Evolutionary conservation across 371 early-diverging fungal species (phyloP).

Genomic region (Syncephalastrum racemosum): DNA sequence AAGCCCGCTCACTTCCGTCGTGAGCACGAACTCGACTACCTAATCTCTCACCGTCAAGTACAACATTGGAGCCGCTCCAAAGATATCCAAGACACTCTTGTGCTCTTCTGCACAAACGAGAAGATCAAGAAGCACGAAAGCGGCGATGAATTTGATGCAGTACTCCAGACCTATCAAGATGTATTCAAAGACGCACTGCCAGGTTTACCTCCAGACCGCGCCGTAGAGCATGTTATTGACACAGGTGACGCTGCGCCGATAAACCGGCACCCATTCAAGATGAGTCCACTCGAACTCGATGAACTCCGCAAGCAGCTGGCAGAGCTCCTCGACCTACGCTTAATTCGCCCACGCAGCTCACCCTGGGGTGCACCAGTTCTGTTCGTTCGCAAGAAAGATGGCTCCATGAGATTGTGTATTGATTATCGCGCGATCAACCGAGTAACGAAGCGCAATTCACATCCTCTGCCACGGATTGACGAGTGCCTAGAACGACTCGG

Average conservation of each 20-base stretch:
- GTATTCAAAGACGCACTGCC: constrained; percentile 7
- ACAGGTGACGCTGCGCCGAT: constrained; percentile 9
- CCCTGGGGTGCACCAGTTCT: too few species aligned
- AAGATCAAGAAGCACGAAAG: too few species aligned
- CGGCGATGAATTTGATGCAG: too few species aligned
- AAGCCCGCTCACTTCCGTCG: background rate
- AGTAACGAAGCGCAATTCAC: constrained; percentile 40
- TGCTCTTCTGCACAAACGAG: too few species aligned
- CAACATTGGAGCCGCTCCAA: background rate
- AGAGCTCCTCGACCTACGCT: constrained; percentile 17
- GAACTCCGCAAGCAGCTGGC: constrained; percentile 34
- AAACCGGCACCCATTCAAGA: constrained; percentile 19
- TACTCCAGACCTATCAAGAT: background rate
- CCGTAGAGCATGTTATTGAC: constrained; percentile 12
- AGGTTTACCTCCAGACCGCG: constrained; percentile 8
- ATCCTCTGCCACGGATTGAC: too few species aligned
- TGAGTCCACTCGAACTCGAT: constrained; percentile 29
- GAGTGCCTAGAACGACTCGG: constrained; percentile 24
- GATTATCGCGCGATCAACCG: constrained; percentile 52
- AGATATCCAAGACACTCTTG: background rate
- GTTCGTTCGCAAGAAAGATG: too few species aligned
- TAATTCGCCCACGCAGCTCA: constrained; percentile 22
- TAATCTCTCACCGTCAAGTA: constrained; percentile 4
- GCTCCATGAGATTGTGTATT: constrained; percentile 36
- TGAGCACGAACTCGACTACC: background rate